Conservation (phyloP, 1,284 basidiomycete species). For the Fomitiporia mediterranea region DNA sequence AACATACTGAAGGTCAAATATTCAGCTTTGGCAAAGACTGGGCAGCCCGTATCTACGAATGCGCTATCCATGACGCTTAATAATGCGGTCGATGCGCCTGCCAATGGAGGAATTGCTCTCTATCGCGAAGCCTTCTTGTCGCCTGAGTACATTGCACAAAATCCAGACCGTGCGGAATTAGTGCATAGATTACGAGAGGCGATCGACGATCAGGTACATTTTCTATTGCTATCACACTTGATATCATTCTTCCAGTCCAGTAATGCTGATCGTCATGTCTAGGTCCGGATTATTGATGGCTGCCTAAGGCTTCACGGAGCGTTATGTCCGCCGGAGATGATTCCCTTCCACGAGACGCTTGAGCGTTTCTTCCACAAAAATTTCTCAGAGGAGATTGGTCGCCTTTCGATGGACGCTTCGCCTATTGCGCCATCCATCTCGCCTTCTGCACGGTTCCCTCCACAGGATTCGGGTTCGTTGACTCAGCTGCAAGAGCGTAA, state of each 20-base stretch:
- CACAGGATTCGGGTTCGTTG: conserved; percentile 39
- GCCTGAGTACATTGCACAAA: conserved; percentile 59
- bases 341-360: conserved; percentile 87
- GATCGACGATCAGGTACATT: conserved; percentile 78
- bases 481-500: conserved; percentile 17
- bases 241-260: conserved; percentile 5
- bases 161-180: conserved; percentile 68
- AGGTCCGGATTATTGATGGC: conserved; percentile 78
- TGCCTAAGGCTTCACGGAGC: conserved; percentile 81
- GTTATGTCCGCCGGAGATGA: conserved; percentile 82
- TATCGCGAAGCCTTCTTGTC: conserved; percentile 79
- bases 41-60: conserved; percentile 73
- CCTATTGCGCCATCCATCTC: conserved; percentile 25
- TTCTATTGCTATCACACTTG: not conserved
- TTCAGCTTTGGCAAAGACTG: conserved; percentile 70
- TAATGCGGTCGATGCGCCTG: conserved; percentile 78
- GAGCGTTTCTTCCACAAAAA: conserved; percentile 87
- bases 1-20: conserved; percentile 68
- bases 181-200: conserved; percentile 68
- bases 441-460: conserved; percentile 35
- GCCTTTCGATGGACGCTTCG: conserved; percentile 45
- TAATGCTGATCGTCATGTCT: conserved; percentile 23
- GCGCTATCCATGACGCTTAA: conserved; percentile 87
- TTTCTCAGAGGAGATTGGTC: conserved; percentile 82
- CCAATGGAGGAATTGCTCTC: conserved; percentile 70